Evolutionary conservation across 1,139 yeast genomes (phyloP), one percentile per base, ranked within the genome.

Genomic region (Wickerhamomyces sp.): DNA sequence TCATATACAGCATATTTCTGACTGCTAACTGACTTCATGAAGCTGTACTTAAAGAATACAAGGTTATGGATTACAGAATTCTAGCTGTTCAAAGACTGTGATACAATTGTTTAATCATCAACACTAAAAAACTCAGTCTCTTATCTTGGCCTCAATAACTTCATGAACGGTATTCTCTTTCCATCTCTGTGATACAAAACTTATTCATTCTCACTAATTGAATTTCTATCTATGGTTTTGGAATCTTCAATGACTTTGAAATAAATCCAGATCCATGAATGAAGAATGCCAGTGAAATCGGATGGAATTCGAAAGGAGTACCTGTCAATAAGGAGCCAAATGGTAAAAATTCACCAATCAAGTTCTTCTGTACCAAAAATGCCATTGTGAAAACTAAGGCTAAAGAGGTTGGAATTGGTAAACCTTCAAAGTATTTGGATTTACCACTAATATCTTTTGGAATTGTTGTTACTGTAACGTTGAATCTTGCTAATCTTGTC

Each of bases 401-500:
- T 56, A 93, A 73, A 41, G 95, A 84, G 6, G 95, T 82, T 47
- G 99, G 99, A 57, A 93, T 89, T 14, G 99, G 99, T 67, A 69
- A 27, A 10, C 99, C 99, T 71, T 93, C 99, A 64, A 93, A 93
- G 57, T 75, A 78, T 34, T 57, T 58, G 23, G 61, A 58, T 43
- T 58, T 57, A 18, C 61, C 61, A 13, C 49, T 42, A 14, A 57
- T 27, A 40, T 55, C 59, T 35, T 56, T 56, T 44, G 99, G 98
- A 51, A 94, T 79, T 55, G 88, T 87, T 46, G 93, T 84, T 5
- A 94, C 95, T 1, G 97, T 88, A 45, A 94, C 95, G 61, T 93
- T 93, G 69, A 90, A 93, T 62, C 99, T 77, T 10, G 99, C 99
- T 58, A 93, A 75, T 63, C 99, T 80, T 18, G 96, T 85, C 57